Base-by-base conservation (phyloP, 1,139 yeast genomes). In the Yamadazyma blattariae region DNA sequence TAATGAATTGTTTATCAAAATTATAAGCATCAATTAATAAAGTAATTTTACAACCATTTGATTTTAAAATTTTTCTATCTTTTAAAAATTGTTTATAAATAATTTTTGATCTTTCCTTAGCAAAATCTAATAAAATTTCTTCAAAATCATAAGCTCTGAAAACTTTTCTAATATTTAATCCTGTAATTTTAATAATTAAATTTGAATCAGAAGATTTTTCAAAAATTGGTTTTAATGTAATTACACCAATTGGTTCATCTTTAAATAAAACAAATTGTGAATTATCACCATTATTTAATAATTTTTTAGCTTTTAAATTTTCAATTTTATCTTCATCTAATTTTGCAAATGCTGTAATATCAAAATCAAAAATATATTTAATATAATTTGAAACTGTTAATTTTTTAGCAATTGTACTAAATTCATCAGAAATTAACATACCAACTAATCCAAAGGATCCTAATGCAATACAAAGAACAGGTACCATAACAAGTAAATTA, bases 221-320 rank as follows among this genome's bases (percentile, higher is more conserved):
- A n/a, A 57, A 61, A 35, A 66, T 57, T 2, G 71, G 68, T 20
- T 50, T 56, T 35, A 71, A 52, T 3, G 81, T 60, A 16, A 74
- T 61, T 28, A 79, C 61, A 1, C 88, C 88, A 51, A 84, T 79
- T 16, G 92, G 89, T 2, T 81, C 67, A 18, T 73, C 76, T 50
- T 89, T 73, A 57, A 82, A 83, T 11, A 74, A 53, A 15, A 82
- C 66, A 30, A 81, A 48, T 38, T 71, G 75, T 2, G 87, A 64
- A 46, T 81, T 73, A 12, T 68, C 59, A 18, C 73, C 71, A 19
- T 54, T 41, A 12, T 44, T 49, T 37, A 52, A 51, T 33, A 58
- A 63, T 41, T 38, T 53, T 42, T 42, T 58, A 48, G 42, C 66
- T 44, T 45, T 60, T 16, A 48, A 45, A 16, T 58, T 54, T 5